phyloP scores from a whole-genome alignment of 1,284 basidiomycete genomes.

The Rhodotorula sp. region DNA sequence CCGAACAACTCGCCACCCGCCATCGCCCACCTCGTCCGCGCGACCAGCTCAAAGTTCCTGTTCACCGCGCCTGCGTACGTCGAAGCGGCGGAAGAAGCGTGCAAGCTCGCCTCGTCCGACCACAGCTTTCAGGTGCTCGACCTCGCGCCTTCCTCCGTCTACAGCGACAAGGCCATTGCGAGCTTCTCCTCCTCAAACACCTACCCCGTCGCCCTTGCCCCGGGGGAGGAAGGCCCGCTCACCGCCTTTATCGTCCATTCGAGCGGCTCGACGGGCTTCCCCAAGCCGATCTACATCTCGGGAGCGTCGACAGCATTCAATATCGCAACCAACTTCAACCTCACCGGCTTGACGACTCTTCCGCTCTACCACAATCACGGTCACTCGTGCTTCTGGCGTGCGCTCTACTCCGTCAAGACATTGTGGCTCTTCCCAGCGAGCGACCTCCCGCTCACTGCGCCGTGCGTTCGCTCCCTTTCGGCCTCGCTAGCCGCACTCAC shows the following conservation, averaged over 20 bases:
- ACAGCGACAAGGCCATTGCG: slow-evolving; percentile 10
- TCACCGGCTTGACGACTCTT: slow-evolving; percentile 54
- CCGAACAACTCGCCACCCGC: slow-evolving; percentile 61
- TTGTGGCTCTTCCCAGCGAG: slow-evolving; percentile 60
- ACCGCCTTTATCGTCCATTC: slow-evolving; percentile 64
- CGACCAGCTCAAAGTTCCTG: slow-evolving; percentile 57
- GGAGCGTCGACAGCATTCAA: slow-evolving; percentile 52
- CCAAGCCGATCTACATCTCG: slow-evolving; percentile 57
- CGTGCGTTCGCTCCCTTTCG: slow-evolving; percentile 20
- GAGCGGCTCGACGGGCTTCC: slow-evolving; percentile 61
- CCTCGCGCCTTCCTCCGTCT: slow-evolving; percentile 14
- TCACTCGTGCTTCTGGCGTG: slow-evolving; percentile 45
- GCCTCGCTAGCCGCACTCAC: background rate
- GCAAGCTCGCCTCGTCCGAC: background rate
- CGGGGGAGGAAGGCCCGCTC: slow-evolving; percentile 45
- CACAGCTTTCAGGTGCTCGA: slow-evolving; percentile 8
- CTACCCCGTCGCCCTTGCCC: slow-evolving; percentile 20
- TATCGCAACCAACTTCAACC: slow-evolving; percentile 42
- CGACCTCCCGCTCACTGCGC: slow-evolving; percentile 59
- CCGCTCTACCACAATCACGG: slow-evolving; percentile 52
- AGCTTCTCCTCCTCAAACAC: background rate
- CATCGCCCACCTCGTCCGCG: slow-evolving; percentile 60
- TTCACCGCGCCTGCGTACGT: slow-evolving; percentile 48
- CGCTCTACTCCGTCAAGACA: slow-evolving; percentile 55
- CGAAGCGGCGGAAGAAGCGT: background rate